Evolutionary conservation across 345 rosid genomes (phyloP).

Genomic region (Cardiospermum halicacabum): DNA sequence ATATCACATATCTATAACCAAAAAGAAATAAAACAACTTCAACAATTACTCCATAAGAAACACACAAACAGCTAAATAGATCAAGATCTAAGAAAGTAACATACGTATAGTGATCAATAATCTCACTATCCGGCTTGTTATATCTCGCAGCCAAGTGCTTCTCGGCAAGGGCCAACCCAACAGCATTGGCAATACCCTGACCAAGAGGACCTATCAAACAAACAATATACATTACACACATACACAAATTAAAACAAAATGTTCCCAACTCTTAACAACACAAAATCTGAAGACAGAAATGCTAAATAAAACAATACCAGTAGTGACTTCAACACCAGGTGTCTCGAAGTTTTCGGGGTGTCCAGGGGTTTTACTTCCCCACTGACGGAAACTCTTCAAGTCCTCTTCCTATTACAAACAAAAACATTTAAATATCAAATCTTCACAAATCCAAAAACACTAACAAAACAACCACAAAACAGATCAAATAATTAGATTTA

Average conservation of each 20-base stretch:
- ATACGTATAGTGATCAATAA: slow-evolving; percentile 92
- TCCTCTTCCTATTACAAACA: slow-evolving; percentile 67
- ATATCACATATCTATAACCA: slow-evolving; percentile 51
- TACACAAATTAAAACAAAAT: neutral
- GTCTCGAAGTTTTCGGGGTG: slow-evolving; percentile 99
- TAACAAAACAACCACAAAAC: neutral
- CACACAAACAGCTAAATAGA: neutral
- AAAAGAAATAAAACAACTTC: neutral
- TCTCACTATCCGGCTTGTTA: slow-evolving; percentile 77
- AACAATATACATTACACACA: neutral
- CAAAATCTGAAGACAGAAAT: neutral
- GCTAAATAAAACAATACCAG: slow-evolving; percentile 42
- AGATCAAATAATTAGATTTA: slow-evolving; percentile 8
- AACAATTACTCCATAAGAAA: slow-evolving; percentile 5
- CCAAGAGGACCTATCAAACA: slow-evolving; percentile 85
- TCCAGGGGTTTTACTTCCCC: slow-evolving; percentile 98
- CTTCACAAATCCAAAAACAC: neutral
- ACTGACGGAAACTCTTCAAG: slow-evolving; percentile 82
- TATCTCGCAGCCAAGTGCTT: slow-evolving; percentile 87
- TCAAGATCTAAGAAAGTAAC: neutral
- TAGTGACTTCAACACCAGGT: slow-evolving; percentile 97
- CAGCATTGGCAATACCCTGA: slow-evolving; percentile 89
- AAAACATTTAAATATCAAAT: neutral
- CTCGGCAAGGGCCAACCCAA: slow-evolving; percentile 93
- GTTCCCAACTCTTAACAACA: neutral